Percentiles rank a stretch among this genome's conserved stretches.
phyloP scores from a whole-genome alignment of 2,329 filamentous ascomycete species.

The Claviceps fusiformis region DNA sequence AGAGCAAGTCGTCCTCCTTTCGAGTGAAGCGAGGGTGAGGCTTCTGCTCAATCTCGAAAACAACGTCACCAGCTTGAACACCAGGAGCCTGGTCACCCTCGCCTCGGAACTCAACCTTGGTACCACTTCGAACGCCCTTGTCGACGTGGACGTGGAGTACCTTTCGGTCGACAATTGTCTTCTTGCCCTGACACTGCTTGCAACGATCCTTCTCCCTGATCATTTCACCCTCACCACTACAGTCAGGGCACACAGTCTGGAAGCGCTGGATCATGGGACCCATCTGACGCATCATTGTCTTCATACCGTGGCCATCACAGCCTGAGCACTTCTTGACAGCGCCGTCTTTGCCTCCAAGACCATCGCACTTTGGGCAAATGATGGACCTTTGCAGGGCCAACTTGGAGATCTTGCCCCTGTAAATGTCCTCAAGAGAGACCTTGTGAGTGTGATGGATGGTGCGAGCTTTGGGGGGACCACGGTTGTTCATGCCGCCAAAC shows the following conservation, averaged over 20 bases:
- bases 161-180: conserved; percentile 94
- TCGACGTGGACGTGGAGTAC: conserved; percentile 97
- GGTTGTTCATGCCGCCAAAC: conserved; percentile 62
- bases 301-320: conserved; percentile 93
- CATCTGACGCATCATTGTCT: conserved; percentile 99
- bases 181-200: conserved; percentile 94
- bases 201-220: conserved; percentile 96
- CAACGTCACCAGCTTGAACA: conserved; percentile 85
- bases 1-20: conserved; percentile 91
- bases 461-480: conserved; percentile 74
- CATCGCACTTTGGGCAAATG: conserved; percentile 89
- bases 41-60: conserved; percentile 99
- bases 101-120: conserved; percentile 93
- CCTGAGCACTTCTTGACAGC: conserved; percentile 86
- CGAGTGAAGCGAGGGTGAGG: conserved; percentile 91
- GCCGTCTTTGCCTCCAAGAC: conserved; percentile 90
- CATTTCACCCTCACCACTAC: conserved; percentile 91
- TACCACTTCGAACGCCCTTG: conserved; percentile 80
- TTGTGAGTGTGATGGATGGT: conserved; percentile 98
- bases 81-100: conserved; percentile 94
- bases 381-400: conserved; percentile 93
- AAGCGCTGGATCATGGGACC: conserved; percentile 99
- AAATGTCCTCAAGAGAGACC: conserved; percentile 94
- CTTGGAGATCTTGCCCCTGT: conserved; percentile 95
- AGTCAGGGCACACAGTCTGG: conserved; percentile 97